These are phyloP conservation scores for Amanita pallidorosea DNA, from an alignment of 768 basidiomycete genomes.

Conservation along the genomic window DNA sequence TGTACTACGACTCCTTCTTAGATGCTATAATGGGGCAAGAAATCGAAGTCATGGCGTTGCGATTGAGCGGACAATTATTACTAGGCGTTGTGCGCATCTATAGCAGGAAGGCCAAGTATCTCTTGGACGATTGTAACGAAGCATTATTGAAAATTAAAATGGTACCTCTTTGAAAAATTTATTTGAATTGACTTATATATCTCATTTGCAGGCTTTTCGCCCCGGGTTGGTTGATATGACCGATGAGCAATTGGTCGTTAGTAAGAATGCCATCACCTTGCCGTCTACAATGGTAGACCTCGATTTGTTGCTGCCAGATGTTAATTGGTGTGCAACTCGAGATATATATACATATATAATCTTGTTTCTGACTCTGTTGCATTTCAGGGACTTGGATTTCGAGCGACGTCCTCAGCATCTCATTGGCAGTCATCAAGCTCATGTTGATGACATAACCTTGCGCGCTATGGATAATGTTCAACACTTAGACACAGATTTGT, in stretches of 20 bases:
- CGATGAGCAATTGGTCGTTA: slow-evolving; percentile 83
- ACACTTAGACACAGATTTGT: slow-evolving; percentile 60
- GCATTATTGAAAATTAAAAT: slow-evolving; percentile 92
- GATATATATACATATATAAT: background rate
- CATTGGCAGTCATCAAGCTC: slow-evolving; percentile 70
- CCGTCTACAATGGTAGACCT: slow-evolving; percentile 70
- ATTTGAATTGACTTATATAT: background rate
- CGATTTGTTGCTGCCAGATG: slow-evolving; percentile 69
- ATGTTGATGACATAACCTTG: slow-evolving; percentile 83
- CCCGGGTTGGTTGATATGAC: slow-evolving; percentile 95
- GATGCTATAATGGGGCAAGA: slow-evolving; percentile 94
- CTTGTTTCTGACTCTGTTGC: slow-evolving; percentile 7
- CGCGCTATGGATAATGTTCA: slow-evolving; percentile 64
- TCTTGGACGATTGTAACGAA: slow-evolving; percentile 96
- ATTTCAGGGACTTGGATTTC: slow-evolving; percentile 66
- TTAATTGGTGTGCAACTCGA: slow-evolving; percentile 51
- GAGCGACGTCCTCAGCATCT: slow-evolving; percentile 45
- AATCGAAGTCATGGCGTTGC: slow-evolving; percentile 85
- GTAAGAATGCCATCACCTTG: slow-evolving; percentile 82
- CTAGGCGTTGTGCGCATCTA: slow-evolving; percentile 97
- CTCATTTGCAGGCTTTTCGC: slow-evolving; percentile 65
- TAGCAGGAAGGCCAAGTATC: slow-evolving; percentile 94
- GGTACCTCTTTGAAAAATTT: slow-evolving; percentile 31
- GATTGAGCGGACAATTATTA: slow-evolving; percentile 92
- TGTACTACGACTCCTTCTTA: slow-evolving; percentile 12